Evolutionary conservation across 2,329 filamentous ascomycete species (phyloP), one percentile per base, ranked within the genome.

Genomic region (Diplodia intermedia): DNA sequence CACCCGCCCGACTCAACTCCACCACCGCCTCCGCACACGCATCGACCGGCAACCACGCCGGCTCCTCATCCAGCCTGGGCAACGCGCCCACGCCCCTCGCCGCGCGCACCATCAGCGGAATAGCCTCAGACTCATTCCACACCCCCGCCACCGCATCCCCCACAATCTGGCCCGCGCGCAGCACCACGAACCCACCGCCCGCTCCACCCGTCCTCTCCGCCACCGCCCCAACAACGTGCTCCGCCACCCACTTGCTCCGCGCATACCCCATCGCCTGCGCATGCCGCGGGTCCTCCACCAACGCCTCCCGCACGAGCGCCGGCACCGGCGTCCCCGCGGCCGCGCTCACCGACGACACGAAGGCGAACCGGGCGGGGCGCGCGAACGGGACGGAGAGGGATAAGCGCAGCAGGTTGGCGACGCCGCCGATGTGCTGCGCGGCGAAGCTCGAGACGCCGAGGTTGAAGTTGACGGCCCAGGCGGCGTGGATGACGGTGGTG

Each of bases 401-500:
- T 0, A 85, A 60, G 0, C 72, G 70, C 15, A 85, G 76, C 1
- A 87, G 77, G 57, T 85, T 82, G 1, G 74, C 73, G 1, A 82
- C 78, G 0, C 82, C 83, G 2, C 72, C 75, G 23, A 87, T 80
- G 69, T 79, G 77, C 18, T 60, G 54, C 31, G 83, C 80, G 57
- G 85, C 85, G 69, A 87, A 87, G 65, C 79, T 84, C 2, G 78
- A 76, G 1, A 87, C 78, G 0, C 78, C 77, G 70, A 86, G 80
- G 73, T 86, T 86, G 78, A 88, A 88, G 73, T 87, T 87, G 33
- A 87, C 85, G 1, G 83, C 77, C 85, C 85, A 86, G 0, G 85
- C 84, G 69, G 79, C 79, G 76, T 87, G 84, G 31, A 87, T 82
- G 23, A 86, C 79, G 14, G 74, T 73, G 0, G 80, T 80, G 1